Evolutionary conservation across 331 rosid genomes (phyloP), one percentile per base, ranked within the genome.

Genomic region (Quercus lobata): DNA sequence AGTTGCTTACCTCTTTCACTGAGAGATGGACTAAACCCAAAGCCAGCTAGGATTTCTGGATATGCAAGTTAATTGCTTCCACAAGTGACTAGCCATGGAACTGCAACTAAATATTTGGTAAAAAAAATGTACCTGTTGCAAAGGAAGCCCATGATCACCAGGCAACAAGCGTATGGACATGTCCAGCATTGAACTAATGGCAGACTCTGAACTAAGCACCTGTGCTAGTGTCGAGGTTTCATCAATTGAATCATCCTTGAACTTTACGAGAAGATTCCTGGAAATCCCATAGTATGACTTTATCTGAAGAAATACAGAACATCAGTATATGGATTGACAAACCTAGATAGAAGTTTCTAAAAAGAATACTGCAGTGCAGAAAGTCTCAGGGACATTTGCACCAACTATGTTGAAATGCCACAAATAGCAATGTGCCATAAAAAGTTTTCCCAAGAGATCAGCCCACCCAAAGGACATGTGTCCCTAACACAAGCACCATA

Each of bases 91-190:
- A 17, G 10, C 6, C 52, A 9, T 32, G 72, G 7, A 9, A 34
- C 7, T 55, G 17, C 77, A 25, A 73, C 44, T 19, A 73, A 19
- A 68, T 14, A 15, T 34, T 15, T 21, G 70, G 53, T 11, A 24
- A 30, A 52, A 79, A 32, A 52, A 79, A 41, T 21, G 18, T 73
- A 95, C 98, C 97, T 93, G 98, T 77, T 90, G 97, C 89, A 95
- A 83, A 57, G 99, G 99, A 83, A 93, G 95, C 66, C 91, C 96
- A 0, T 95, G 99, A 88, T 93, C 97, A 80, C 99, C 98, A 16
- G 99, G 89, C 75, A 95, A 79, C 74, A 84, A 84, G 74, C 97
- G 96, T 71, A 89, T 91, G 35, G 99, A 93, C 99, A 95, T 95
- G 89, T 95, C 99, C 55, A 95, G 94, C 91, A 83, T 86, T 68